Percentiles rank a stretch among this genome's conserved stretches.
Conservation (phyloP, 1,284 basidiomycete genomes). For the Cutaneotrichosporon curvatum region DNA sequence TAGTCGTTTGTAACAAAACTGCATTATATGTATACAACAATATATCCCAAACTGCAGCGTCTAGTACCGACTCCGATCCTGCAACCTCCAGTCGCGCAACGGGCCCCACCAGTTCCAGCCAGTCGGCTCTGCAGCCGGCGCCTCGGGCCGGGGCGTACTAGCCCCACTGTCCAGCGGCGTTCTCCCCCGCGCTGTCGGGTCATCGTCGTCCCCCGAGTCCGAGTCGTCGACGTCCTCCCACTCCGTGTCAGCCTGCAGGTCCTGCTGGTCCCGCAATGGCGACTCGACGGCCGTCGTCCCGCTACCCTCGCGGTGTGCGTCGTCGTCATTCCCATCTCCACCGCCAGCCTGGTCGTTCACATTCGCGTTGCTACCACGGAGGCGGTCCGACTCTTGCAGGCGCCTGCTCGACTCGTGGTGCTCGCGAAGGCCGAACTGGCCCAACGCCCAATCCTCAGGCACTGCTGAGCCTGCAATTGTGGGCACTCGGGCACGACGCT, state of each 20-base stretch:
- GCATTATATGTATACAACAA: constrained; percentile 4
- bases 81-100: constrained; percentile 37
- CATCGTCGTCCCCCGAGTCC: constrained; percentile 1
- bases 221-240: constrained; percentile 11
- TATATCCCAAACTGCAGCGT: neutral
- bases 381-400: constrained; percentile 29
- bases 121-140: neutral
- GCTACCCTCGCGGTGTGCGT: neutral
- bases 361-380: no score
- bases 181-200: neutral
- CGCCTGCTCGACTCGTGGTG: constrained; percentile 41
- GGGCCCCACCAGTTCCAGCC: constrained; percentile 46
- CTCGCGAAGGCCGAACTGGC: constrained; percentile 58
- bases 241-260: neutral
- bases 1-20: neutral
- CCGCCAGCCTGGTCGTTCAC: constrained; percentile 45
- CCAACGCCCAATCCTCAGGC: constrained; percentile 57
- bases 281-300: neutral
- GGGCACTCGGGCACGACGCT: constrained; percentile 36
- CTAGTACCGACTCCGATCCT: constrained; percentile 27
- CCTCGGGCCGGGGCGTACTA: neutral
- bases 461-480: constrained; percentile 4
- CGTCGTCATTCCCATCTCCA: neutral
- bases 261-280: neutral
- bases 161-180: neutral